These are phyloP conservation scores for Epipyxis sp. DNA, from an alignment of 108 stramenopile species.

Conservation along the genomic window DNA sequence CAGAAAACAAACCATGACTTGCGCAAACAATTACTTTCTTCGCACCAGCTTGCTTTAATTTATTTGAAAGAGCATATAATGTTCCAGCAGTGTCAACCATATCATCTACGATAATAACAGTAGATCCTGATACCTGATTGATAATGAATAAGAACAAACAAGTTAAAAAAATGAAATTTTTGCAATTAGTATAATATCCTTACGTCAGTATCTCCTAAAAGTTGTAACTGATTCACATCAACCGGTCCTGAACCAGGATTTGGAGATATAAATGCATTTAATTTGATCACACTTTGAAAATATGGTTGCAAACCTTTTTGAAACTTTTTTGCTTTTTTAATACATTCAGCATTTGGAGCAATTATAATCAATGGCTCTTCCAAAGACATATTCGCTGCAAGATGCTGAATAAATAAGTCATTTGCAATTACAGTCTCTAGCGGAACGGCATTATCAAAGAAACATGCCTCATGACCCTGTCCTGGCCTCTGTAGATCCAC, in stretches of 20 bases:
- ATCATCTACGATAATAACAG: conserved; percentile 52
- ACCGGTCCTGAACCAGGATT: neutral
- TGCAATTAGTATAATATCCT: neutral
- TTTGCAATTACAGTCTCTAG: conserved; percentile 48
- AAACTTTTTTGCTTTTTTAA: conserved; percentile 26
- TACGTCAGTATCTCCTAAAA: no score
- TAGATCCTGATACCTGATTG: conserved; percentile 36
- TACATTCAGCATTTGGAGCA: conserved; percentile 20
- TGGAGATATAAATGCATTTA: neutral
- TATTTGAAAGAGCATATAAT: conserved; percentile 33
- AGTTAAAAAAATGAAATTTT: neutral
- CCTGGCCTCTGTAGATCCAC: conserved; percentile 47
- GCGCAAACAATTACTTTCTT: conserved; percentile 40
- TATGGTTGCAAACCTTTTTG: neutral
- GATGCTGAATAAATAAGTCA: conserved; percentile 42
- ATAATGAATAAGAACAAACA: neutral
- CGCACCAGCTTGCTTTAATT: conserved; percentile 34
- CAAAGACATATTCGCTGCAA: conserved; percentile 29
- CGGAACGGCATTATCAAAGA: conserved; percentile 44
- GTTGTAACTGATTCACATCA: conserved; percentile 3
- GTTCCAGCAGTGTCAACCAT: conserved; percentile 50
- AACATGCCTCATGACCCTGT: conserved; percentile 40
- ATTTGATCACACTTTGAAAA: neutral
- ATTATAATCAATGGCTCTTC: neutral
- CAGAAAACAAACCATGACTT: conserved; percentile 43